Evolutionary conservation across 73 alveolate genomes (phyloP).

Genomic region (Tetrahymena malaccensis): DNA sequence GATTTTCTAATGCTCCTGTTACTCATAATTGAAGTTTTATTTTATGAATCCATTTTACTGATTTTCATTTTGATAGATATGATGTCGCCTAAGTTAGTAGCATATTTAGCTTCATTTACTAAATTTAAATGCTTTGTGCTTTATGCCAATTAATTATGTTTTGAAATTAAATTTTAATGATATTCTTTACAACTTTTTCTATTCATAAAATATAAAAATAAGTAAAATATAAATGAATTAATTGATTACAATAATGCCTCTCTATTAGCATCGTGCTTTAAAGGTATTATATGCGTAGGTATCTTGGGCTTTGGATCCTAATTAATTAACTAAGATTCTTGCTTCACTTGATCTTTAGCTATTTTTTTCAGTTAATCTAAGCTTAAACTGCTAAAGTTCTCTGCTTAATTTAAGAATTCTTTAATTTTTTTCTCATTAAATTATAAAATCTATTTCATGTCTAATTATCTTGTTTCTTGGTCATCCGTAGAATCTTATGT

Average conservation of each 20-base stretch:
- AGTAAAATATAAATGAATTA: no score
- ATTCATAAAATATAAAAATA: neutral
- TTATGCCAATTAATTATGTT: neutral
- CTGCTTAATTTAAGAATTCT: neutral
- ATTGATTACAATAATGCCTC: neutral
- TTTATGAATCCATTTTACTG: neutral
- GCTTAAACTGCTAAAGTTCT: neutral
- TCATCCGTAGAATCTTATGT: neutral
- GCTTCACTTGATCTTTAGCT: neutral
- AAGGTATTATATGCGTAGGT: neutral
- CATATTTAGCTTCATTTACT: neutral
- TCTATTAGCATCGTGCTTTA: neutral
- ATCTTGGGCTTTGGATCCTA: neutral
- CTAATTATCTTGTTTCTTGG: neutral
- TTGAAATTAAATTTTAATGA: neutral
- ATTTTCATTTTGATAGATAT: neutral
- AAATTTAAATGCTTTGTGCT: neutral
- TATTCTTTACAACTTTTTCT: neutral
- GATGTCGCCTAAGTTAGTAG: neutral
- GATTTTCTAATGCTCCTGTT: neutral
- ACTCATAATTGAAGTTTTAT: neutral
- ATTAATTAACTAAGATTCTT: neutral
- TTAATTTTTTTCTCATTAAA: neutral
- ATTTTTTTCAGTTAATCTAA: neutral
- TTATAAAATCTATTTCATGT: neutral